Percentiles rank a stretch among this genome's conserved stretches.
Evolutionary conservation across 2,329 filamentous ascomycete species (phyloP).

Genomic region (Beauveria asiatica): DNA sequence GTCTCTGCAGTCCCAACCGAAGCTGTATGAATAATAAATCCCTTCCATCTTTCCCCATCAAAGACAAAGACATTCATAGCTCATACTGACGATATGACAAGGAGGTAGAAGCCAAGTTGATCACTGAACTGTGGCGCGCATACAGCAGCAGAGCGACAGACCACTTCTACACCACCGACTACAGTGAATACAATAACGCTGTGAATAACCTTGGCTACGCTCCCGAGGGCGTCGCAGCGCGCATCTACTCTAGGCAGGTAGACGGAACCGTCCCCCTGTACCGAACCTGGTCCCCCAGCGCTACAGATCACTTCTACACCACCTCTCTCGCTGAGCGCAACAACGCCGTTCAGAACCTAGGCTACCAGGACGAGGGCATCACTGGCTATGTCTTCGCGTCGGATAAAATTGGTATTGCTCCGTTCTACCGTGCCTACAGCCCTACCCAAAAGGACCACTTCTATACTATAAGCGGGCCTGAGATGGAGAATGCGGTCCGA

Average conservation of each 20-base stretch:
- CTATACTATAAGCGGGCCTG: neutral
- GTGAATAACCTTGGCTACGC: conserved; percentile 4
- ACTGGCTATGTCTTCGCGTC: neutral
- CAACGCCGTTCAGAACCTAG: conserved; percentile 1
- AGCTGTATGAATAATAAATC: neutral
- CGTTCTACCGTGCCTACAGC: conserved; percentile 7
- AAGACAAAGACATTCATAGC: neutral
- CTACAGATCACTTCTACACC: conserved; percentile 10
- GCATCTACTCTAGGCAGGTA: neutral
- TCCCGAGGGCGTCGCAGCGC: neutral
- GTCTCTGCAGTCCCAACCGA: neutral
- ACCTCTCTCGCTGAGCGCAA: conserved; percentile 9
- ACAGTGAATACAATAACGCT: conserved; percentile 9
- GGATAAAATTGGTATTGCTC: neutral
- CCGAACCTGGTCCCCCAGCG: conserved; percentile 1
- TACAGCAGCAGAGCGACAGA: conserved; percentile 2
- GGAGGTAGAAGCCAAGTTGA: neutral
- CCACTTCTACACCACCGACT: conserved; percentile 11
- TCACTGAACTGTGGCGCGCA: conserved; percentile 8
- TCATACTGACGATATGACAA: neutral
- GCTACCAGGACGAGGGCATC: conserved; percentile 9
- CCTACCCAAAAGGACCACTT: neutral
- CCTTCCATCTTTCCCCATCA: too few relatives aligned
- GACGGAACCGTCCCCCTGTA: neutral
- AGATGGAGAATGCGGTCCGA: conserved; percentile 7